phyloP scores from a whole-genome alignment of 345 rosid species.

The Corymbia maculata region DNA sequence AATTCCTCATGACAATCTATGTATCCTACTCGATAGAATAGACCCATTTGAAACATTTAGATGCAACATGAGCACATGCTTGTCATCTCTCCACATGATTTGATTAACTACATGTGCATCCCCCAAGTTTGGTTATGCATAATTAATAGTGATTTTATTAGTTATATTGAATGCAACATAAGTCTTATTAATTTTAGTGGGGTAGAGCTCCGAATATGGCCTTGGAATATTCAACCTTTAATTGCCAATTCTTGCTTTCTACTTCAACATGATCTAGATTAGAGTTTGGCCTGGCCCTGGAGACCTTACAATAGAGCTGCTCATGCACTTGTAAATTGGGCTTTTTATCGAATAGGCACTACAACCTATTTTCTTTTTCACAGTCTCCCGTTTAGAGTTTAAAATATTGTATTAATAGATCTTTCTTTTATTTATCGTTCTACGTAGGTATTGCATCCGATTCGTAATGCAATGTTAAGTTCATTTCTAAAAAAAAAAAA shows the following conservation, averaged over 20 bases:
- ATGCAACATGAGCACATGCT: slow-evolving; percentile 35
- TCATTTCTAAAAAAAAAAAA: not conserved
- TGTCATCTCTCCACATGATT: not conserved
- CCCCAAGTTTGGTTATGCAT: not conserved
- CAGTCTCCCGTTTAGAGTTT: not conserved
- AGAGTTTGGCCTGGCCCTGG: not conserved
- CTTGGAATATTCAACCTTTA: not conserved
- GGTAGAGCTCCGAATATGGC: not conserved
- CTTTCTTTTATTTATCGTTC: too few relatives aligned
- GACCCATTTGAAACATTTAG: slow-evolving; percentile 1
- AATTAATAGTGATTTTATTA: not conserved
- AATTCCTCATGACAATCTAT: slow-evolving; percentile 15
- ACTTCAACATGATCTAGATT: fast-evolving
- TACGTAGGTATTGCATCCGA: too few relatives aligned
- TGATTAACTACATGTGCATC: not conserved
- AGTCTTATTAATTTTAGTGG: not conserved
- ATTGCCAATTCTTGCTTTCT: not conserved
- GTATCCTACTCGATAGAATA: slow-evolving; percentile 17
- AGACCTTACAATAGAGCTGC: not conserved
- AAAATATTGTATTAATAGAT: too few relatives aligned
- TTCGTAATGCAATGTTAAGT: not conserved
- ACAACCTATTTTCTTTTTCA: not conserved
- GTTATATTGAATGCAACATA: not conserved
- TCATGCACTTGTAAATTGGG: not conserved
- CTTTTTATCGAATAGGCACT: not conserved